phyloP scores from a whole-genome alignment of 1,284 basidiomycete species.

The Cerioporus squamosus region DNA sequence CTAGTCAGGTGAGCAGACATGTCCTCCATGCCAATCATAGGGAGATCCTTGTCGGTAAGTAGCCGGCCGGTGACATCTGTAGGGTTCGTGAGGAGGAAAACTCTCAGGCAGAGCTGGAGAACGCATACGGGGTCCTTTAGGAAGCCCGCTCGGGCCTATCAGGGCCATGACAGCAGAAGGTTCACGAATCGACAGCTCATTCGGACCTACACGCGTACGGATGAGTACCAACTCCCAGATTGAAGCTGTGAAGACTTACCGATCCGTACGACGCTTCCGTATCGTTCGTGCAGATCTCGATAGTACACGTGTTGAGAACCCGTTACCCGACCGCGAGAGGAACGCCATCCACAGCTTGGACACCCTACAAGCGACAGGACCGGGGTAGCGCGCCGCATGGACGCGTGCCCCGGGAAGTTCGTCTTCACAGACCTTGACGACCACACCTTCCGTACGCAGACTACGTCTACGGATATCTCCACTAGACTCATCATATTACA shows the following conservation, averaged over 20 bases:
- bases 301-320: conserved; percentile 32
- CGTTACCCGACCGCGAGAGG: conserved; percentile 19
- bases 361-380: conserved; percentile 29
- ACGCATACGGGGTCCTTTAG: conserved; percentile 31
- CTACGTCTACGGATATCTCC: neutral
- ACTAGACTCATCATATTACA: neutral
- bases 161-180: conserved; percentile 21
- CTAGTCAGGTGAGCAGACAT: conserved; percentile 21
- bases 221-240: neutral
- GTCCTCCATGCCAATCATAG: conserved; percentile 19
- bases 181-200: conserved; percentile 32
- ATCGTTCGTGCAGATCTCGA: conserved; percentile 29
- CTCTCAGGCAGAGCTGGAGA: too few species aligned
- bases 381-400: conserved; percentile 44
- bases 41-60: conserved; percentile 7
- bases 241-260: conserved; percentile 19
- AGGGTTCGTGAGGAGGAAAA: conserved; percentile 10
- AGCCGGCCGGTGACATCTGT: conserved; percentile 22
- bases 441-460: conserved; percentile 73
- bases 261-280: conserved; percentile 35
- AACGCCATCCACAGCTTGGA: conserved; percentile 28
- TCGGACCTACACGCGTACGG: conserved; percentile 27
- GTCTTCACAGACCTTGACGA: conserved; percentile 86
- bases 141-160: conserved; percentile 26
- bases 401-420: conserved; percentile 71